Conservation (phyloP, 169 alveolate species). For the Plasmodium fragile region DNA sequence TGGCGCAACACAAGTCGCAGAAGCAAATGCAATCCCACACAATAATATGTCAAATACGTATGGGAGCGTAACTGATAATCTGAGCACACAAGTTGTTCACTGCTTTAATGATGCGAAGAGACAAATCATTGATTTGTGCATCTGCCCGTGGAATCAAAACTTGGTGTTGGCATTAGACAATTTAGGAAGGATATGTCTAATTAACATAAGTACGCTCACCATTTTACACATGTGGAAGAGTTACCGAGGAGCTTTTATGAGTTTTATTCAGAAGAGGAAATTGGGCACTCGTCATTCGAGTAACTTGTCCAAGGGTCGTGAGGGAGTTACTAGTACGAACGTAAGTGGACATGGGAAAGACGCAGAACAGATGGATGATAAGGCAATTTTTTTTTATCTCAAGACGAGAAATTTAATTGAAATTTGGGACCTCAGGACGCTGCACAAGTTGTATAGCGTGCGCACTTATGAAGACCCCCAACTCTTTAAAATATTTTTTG, state of each 20-base stretch:
- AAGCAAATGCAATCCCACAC: not conserved
- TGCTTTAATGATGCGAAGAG: slow-evolving; percentile 65
- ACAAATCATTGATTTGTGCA: slow-evolving; percentile 51
- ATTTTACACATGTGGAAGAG: slow-evolving; percentile 74
- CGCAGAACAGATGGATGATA: not conserved
- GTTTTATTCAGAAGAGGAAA: slow-evolving; percentile 30
- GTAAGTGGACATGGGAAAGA: not conserved
- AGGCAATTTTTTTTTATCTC: slow-evolving; percentile 58
- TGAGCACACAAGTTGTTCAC: slow-evolving; percentile 29
- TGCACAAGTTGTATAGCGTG: slow-evolving; percentile 42
- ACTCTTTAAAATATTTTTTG: slow-evolving; percentile 36
- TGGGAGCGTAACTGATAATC: slow-evolving; percentile 5
- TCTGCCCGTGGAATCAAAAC: slow-evolving; percentile 66
- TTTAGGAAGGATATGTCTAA: slow-evolving; percentile 47
- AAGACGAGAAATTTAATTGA: slow-evolving; percentile 63
- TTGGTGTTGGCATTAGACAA: slow-evolving; percentile 48
- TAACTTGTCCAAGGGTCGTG: not conserved
- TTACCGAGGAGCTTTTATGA: slow-evolving; percentile 65
- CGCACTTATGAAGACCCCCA: slow-evolving; percentile 44
- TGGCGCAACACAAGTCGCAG: not conserved
- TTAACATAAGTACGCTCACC: slow-evolving; percentile 23
- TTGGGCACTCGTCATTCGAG: not conserved
- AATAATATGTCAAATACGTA: not conserved
- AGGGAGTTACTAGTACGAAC: not conserved
- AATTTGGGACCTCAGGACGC: slow-evolving; percentile 59